Evolutionary conservation across 2,329 filamentous ascomycete genomes (phyloP), one percentile per base, ranked within the genome.

Genomic region (Neopestalotiopsis rosae): DNA sequence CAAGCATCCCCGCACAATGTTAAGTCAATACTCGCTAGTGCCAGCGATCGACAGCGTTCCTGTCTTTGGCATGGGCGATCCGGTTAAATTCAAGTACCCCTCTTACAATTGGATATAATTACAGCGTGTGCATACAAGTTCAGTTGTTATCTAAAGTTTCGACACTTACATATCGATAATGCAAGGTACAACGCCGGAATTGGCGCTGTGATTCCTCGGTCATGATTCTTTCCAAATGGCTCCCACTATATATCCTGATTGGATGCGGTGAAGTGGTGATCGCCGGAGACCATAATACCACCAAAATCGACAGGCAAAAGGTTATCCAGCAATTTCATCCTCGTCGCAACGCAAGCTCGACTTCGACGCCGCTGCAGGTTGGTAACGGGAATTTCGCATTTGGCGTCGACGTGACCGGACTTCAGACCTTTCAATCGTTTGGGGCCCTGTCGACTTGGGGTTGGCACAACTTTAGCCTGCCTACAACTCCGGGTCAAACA

Each of bases 341-440:
- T 42, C 78, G 74, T 61, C 83, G 86, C 20, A 86, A 82, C 76
- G 80, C 79, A 56, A 86, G 82, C 68, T 85, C 85, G 3, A 72
- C 77, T 17, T 83, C 83, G 24, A 89, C 87, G 10, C 87, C 87
- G 0, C 76, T 89, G 49, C 83, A 85, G 70, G 83, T 86, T 2
- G 84, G 83, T 38, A 85, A 85, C 71, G 83, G 84, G 17, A 84
- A 86, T 73, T 84, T 85, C 69, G 84, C 83, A 4, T 85, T 85
- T 67, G 81, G 81, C 5, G 83, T 81, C 13, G 84, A 86, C 71
- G 76, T 84, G 3, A 86, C 83, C 1, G 84, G 84, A 6, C 74
- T 86, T 64, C 82, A 84, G 71, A 84, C 82, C 1, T 85, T 85
- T 70, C 79, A 79, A 32, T 82, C 82, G 1, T 86, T 83, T 69